Evolutionary conservation across 495 filamentous ascomycete species (phyloP), one percentile per base, ranked within the genome.

Genomic region (Penicillium riverlandense): DNA sequence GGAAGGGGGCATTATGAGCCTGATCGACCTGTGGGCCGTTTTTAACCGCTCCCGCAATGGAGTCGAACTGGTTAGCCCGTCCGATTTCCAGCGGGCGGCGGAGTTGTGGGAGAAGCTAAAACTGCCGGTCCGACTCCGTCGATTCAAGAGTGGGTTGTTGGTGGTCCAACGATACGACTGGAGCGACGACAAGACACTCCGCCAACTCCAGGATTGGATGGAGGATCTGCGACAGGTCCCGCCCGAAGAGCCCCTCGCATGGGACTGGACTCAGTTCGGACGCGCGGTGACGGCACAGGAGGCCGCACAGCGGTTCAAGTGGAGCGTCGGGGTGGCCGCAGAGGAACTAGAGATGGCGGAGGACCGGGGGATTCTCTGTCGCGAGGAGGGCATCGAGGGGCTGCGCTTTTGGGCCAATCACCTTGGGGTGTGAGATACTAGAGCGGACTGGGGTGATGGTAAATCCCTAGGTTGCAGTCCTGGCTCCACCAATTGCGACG

Each of bases 261-360:
- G 87, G 86, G 83, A 88, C 54, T 88, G 86, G 84, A 71, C 63
- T 13, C 44, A 68, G 15, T 94, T 86, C 58, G 94, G 91, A 2
- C 74, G 80, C 34, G 87, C 90, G 5, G 81, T 99, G 16, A 97
- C 89, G 5, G 89, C 90, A 7, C 84, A 91, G 53, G 90, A 96
- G 58, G 78, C 79, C 0, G 92, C 92, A 1, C 88, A 95, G 64
- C 75, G 77, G 39, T 99, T 99, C 67, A 88, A 90, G 15, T 99
- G 92, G 92, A 97, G 92, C 61, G 85, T 99, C 11, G 94, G 94
- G n/a, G 92, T 99, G 14, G 94, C 92, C 4, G 82, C 80, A 41
- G 94, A 97, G 58, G 94, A 97, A 62, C 66, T 99, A 29, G 90
- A 96, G 64, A 96, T 97, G 92, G 92, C 92, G 6, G 90, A 89